These are phyloP conservation scores for Tylopilus sp. DNA, from an alignment of 768 basidiomycete species.

Conservation along the genomic window DNA sequence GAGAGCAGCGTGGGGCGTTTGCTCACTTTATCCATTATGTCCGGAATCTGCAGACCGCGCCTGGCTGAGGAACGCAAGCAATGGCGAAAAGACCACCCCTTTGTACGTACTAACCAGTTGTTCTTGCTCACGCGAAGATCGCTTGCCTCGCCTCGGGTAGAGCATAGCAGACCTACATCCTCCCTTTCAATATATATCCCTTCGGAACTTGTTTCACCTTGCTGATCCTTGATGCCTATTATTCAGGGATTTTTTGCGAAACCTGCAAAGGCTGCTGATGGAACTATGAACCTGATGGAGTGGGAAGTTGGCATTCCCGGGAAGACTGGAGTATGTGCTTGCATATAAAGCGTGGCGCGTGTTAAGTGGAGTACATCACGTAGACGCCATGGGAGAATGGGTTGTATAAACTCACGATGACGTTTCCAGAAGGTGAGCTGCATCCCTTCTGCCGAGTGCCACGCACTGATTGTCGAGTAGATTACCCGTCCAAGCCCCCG, in stretches of 20 bases:
- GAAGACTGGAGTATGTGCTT: conserved; percentile 70
- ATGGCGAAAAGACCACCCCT: conserved; percentile 99
- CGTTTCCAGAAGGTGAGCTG: conserved; percentile 86
- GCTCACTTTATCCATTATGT: conserved; percentile 40
- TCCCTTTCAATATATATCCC: neutral
- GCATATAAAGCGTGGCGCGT: conserved; percentile 7
- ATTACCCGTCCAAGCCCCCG: conserved; percentile 93
- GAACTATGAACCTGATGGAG: conserved; percentile 93
- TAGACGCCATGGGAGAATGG: conserved; percentile 98
- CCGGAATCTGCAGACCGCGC: conserved; percentile 90
- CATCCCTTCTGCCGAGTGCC: neutral
- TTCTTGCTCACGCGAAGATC: conserved; percentile 1
- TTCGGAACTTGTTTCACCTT: neutral
- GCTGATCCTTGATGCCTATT: conserved; percentile 8
- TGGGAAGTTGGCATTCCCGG: conserved; percentile 99
- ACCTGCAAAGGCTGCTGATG: conserved; percentile 85
- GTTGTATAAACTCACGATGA: conserved; percentile 91
- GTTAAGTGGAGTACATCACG: conserved; percentile 12
- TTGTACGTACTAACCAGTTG: conserved; percentile 56
- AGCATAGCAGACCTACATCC: neutral
- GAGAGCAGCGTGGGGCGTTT: neutral
- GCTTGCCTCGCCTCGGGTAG: neutral
- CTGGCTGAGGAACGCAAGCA: conserved; percentile 97
- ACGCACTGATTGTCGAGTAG: conserved; percentile 37
- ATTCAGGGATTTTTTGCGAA: conserved; percentile 94